Base-by-base conservation (phyloP, 306 rosid species). In the Prunus davidiana region DNA sequence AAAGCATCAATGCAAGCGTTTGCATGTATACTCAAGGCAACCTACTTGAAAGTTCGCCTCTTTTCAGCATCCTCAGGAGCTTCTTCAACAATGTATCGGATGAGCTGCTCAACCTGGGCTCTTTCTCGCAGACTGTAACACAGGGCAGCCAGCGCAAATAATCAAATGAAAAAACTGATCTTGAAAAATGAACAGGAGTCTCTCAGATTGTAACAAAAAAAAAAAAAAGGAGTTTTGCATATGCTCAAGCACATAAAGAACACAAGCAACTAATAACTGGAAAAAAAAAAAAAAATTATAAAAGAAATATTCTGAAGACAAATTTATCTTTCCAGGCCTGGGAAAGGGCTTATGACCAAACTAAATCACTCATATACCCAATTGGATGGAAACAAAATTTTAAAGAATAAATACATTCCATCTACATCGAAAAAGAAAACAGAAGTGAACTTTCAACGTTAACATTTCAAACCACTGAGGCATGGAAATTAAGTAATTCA, bases 11-110 rank as follows among this genome's bases (percentile, higher is more conserved):
- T n/a, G 61, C 70, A n/a, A 19, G 50, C 34, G 47, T 14, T 7
- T 38, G 24, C 38, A 82, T 68, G 65, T 46, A 66, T 68, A 71
- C 24, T 74, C 72, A 76, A 68, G 56, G 81, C 56, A 84, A 66
- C 91, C 70, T 91, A 96, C 98, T 96, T 96, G 83, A 92, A 89
- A 82, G 89, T 86, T 72, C 91, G 88, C 84, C 86, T 89, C 87
- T 91, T 96, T 83, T 96, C 99, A 82, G 91, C 87, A 84, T 96
- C 99, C 73, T 91, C 98, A 2, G 89, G 86, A 84, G 89, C 90
- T 86, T 96, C 99, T 91, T 92, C 98, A 72, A 96, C 89, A 67
- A 96, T 91, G 76, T 79, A 96, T 52, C 80, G 85, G 61, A 96
- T 79, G 72, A 96, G 86, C 67, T 89, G 93, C 80, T 96, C 96